Conservation (phyloP, 352 stramenopile species). For the Phytopythium montanum region DNA sequence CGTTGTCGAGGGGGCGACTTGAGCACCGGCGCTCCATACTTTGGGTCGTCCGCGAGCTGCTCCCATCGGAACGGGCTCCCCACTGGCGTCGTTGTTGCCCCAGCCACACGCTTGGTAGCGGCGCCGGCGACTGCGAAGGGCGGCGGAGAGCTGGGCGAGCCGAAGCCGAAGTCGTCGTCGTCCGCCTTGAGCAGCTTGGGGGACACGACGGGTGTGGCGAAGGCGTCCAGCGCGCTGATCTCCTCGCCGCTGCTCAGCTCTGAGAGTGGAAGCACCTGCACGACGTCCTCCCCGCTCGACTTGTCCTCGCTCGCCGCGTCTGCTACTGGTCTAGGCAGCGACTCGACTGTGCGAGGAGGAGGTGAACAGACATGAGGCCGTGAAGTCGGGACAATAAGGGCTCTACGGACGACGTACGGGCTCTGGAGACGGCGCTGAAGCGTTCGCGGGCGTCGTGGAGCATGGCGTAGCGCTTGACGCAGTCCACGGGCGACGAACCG, state of each 20-base stretch:
- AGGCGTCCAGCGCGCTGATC: constrained; percentile 46
- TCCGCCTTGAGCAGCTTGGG: constrained; percentile 51
- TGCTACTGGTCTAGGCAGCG: constrained; percentile 13
- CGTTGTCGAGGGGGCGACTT: constrained; percentile 36
- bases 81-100: constrained; percentile 12
- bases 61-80: constrained; percentile 71
- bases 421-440: constrained; percentile 19
- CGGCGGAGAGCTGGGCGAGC: constrained; percentile 55
- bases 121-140: constrained; percentile 52
- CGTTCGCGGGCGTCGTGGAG: constrained; percentile 43
- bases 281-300: constrained; percentile 23
- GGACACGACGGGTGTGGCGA: constrained; percentile 53
- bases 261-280: constrained; percentile 20
- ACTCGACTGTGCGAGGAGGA: background rate
- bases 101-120: constrained; percentile 5
- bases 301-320: constrained; percentile 13
- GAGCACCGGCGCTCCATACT: constrained; percentile 51
- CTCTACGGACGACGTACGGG: background rate
- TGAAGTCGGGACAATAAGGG: background rate
- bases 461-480: constrained; percentile 76
- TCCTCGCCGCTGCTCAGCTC: constrained; percentile 46
- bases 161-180: constrained; percentile 43
- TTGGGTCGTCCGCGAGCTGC: constrained; percentile 52
- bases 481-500: constrained; percentile 65
- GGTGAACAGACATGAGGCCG: background rate